Conservation (phyloP, 2,329 filamentous ascomycete species). For the Emmonsia crescens region DNA sequence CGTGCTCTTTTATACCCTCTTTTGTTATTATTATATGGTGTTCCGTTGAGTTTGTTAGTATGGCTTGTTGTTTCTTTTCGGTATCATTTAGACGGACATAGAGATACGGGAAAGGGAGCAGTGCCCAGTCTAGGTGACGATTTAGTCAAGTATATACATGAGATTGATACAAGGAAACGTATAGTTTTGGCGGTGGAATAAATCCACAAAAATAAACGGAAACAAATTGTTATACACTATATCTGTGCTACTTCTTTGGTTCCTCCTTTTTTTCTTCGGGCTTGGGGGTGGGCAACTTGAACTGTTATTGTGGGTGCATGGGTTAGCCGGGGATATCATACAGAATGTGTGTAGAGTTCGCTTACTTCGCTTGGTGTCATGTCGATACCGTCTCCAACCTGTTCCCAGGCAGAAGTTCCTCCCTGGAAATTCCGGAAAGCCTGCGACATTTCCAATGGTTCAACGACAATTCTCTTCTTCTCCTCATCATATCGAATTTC, state of each 20-base stretch:
- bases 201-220: background rate
- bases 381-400: conserved; percentile 61
- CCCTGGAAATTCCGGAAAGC: conserved; percentile 98
- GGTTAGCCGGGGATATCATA: conserved; percentile 7
- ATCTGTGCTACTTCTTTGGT: conserved; percentile 66
- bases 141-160: conserved; percentile 1
- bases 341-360: conserved; percentile 19
- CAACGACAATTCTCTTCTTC: conserved; percentile 98
- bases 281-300: conserved; percentile 92
- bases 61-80: background rate
- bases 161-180: background rate
- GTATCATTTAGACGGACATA: background rate
- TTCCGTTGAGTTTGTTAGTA: no score
- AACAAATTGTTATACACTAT: conserved; percentile 11
- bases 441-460: conserved; percentile 94
- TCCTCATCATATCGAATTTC: conserved; percentile 98
- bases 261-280: conserved; percentile 86
- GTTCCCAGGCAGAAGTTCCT: conserved; percentile 61
- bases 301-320: conserved; percentile 35
- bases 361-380: conserved; percentile 60
- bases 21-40: background rate
- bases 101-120: background rate
- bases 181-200: background rate
- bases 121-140: background rate
- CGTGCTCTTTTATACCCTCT: background rate